Evolutionary conservation across 441 rosid species (phyloP).

Genomic region (Aleurites moluccanus): DNA sequence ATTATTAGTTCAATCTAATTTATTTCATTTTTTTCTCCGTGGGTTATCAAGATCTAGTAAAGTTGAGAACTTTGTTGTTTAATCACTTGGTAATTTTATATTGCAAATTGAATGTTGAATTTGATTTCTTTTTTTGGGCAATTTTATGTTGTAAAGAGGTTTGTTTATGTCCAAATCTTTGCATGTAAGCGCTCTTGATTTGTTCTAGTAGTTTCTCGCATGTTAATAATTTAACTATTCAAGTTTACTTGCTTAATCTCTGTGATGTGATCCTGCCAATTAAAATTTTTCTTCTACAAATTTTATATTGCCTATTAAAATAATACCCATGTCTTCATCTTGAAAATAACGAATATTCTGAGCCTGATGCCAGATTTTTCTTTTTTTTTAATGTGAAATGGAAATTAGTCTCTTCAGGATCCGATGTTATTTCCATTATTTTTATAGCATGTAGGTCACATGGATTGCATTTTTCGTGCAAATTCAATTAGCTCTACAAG

Average conservation of each 20-base stretch:
- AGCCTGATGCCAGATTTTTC: not conserved
- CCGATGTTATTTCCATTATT: not conserved
- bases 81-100: not conserved
- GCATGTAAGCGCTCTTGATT: not conserved
- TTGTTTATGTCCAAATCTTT: not conserved
- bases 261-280: slow-evolving; percentile 6
- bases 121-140: not conserved
- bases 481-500: not conserved
- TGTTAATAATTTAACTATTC: slow-evolving; percentile 2
- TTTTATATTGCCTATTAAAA: not conserved
- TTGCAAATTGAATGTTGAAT: not conserved
- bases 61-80: not conserved
- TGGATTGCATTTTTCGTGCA: not conserved
- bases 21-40: not conserved
- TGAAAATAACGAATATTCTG: slow-evolving; percentile 2
- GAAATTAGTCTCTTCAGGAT: not conserved
- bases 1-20: not conserved
- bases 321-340: not conserved
- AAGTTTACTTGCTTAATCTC: not conserved
- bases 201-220: slow-evolving; percentile 3
- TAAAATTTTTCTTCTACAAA: not conserved
- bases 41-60: slow-evolving; percentile 12
- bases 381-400: not conserved
- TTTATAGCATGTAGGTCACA: not conserved
- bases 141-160: not conserved